Base-by-base conservation (phyloP, 768 basidiomycete species). In the Boletellus sp. region DNA sequence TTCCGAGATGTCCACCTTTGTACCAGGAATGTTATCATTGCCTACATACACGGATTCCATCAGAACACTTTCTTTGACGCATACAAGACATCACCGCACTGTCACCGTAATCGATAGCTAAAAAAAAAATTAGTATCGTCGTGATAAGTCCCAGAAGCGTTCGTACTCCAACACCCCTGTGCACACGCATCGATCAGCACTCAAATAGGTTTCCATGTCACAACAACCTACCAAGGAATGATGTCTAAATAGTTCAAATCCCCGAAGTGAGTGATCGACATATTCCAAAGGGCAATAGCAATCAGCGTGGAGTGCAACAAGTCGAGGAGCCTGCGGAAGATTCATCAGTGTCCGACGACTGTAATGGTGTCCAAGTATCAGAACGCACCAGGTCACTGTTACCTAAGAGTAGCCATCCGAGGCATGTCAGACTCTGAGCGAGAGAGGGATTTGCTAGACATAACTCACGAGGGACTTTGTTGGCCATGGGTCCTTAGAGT, bases 101-200 rank as follows among this genome's bases (percentile, higher is more conserved):
- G 62, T 64, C 26, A 63, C n/a, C 24, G 46, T 51, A 1, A 64
- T 53, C 17, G 58, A 39, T 17, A 47, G 53, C 64, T 64, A 35
- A 17, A 42, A 39, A 38, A 17, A 12, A 16, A 3, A 28, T 59
- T 40, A 53, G 19, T 17, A 28, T 31, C 6, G n/a, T 42, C 1
- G 17, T 3, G 19, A 5, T 13, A 31, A 10, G 38, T 10, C 28
- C 6, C 32, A n/a, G 2, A 42, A n/a, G 19, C 10, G 34, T 31
- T 50, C 62, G 34, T 37, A 64, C 64, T 32, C 60, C 61, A 2
- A 64, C 48, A 11, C 62, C 60, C 62, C 62, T 64, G 33, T 13
- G n/a, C 17, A 16, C 13, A 31, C 34, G 16, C 26, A 1, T 31
- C 17, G 19, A 33, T 54, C 12, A 54, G 42, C 19, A 16, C 20